phyloP scores from a whole-genome alignment of 2,329 filamentous ascomycete species.

The Anthostomella pinea region DNA sequence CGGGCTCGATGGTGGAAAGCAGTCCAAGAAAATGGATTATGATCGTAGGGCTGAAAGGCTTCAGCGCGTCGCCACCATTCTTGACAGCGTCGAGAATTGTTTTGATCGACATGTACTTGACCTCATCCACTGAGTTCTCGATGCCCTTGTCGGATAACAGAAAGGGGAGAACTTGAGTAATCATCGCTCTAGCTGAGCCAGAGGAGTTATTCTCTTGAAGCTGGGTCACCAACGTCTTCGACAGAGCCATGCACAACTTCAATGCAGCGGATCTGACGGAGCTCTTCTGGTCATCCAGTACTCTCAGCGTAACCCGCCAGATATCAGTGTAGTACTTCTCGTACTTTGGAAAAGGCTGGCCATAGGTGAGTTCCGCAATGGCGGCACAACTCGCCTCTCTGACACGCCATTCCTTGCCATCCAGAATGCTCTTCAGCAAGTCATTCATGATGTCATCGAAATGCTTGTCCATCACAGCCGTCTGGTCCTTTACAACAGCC shows the following conservation, averaged over 20 bases:
- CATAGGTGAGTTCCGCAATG: constrained; percentile 82
- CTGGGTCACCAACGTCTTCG: constrained; percentile 79
- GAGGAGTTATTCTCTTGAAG: constrained; percentile 74
- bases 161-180: constrained; percentile 86
- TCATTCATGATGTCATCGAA: constrained; percentile 90
- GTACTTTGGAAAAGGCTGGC: constrained; percentile 72
- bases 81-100: constrained; percentile 89
- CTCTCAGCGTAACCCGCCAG: constrained; percentile 82
- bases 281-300: constrained; percentile 93
- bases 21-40: constrained; percentile 77
- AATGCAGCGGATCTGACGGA: constrained; percentile 80
- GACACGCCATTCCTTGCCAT: constrained; percentile 86
- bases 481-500: constrained; percentile 86
- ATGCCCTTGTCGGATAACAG: constrained; percentile 84
- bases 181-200: constrained; percentile 72
- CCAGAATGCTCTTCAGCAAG: constrained; percentile 75
- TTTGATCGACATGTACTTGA: constrained; percentile 76
- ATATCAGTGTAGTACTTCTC: constrained; percentile 81
- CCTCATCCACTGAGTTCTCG: constrained; percentile 84
- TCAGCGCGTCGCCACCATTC: constrained; percentile 74
- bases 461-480: constrained; percentile 70
- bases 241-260: constrained; percentile 78
- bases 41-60: constrained; percentile 77
- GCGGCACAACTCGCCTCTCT: constrained; percentile 90
- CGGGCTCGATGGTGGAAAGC: constrained; percentile 83